Percentiles rank a stretch among this genome's conserved stretches.
Evolutionary conservation across 345 rosid genomes (phyloP).

Genomic region (Erysimum cheiranthoides): DNA sequence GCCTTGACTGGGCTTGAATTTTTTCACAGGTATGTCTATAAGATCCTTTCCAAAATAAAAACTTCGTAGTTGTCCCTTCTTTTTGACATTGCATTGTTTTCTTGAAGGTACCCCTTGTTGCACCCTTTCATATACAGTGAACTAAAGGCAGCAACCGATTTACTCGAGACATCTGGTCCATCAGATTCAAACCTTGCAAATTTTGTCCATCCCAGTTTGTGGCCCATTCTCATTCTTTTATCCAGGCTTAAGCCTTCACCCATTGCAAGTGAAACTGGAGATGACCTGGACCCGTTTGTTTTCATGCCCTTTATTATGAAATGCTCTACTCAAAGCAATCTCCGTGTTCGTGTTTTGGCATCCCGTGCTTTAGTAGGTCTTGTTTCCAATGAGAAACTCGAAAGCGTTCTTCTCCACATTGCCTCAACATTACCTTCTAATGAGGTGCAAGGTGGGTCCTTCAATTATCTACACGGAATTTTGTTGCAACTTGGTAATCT

Average conservation of each 20-base stretch:
- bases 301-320: conserved; percentile 92
- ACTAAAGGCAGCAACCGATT: conserved; percentile 76
- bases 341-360: conserved; percentile 88
- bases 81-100: conserved; percentile 31
- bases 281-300: conserved; percentile 87
- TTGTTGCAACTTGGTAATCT: conserved; percentile 82
- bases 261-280: conserved; percentile 83
- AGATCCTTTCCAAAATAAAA: background rate
- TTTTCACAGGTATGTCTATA: conserved; percentile 79
- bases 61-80: background rate
- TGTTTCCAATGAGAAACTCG: conserved; percentile 91
- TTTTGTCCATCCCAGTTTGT: conserved; percentile 92
- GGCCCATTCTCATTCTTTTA: conserved; percentile 89
- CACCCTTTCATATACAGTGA: conserved; percentile 83
- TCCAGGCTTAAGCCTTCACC: conserved; percentile 97
- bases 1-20: conserved; percentile 93
- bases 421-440: conserved; percentile 71
- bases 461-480: conserved; percentile 81
- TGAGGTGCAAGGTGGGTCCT: conserved; percentile 49
- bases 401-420: conserved; percentile 58
- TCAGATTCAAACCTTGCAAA: conserved; percentile 68
- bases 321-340: conserved; percentile 89
- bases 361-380: conserved; percentile 89
- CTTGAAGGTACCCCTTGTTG: conserved; percentile 79
- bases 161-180: conserved; percentile 58